A percentile compares a stretch with the other conserved stretches of the same genome.
These are phyloP conservation scores for Globisporangium yorkense DNA, from an alignment of 352 stramenopile genomes.

Conservation along the genomic window DNA sequence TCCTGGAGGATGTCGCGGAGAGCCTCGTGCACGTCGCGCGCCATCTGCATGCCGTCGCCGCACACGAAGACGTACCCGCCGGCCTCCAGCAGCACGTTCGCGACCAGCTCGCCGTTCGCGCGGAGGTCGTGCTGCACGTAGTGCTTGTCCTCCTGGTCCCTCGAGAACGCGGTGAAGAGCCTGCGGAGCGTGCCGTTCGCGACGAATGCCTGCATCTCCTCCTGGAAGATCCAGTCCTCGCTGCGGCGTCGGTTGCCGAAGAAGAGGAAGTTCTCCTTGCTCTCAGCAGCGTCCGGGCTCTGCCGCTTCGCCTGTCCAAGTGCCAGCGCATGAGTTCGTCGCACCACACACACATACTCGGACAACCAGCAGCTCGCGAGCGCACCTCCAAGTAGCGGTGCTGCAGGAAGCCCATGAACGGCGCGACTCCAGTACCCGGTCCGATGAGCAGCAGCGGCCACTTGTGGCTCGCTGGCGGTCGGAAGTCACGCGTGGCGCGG, in stretches of 20 bases:
- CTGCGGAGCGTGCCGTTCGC: conserved; percentile 66
- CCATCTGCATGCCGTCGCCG: conserved; percentile 94
- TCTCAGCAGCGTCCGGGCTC: conserved; percentile 1
- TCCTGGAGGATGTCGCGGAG: conserved; percentile 77
- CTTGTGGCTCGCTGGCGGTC: conserved; percentile 70
- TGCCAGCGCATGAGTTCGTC: background rate
- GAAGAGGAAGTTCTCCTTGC: conserved; percentile 86
- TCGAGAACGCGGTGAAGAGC: conserved; percentile 90
- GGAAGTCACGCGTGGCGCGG: conserved; percentile 88
- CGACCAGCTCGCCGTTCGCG: conserved; percentile 52
- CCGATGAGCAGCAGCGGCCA: conserved; percentile 93
- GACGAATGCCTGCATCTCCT: conserved; percentile 78
- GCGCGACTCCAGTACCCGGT: conserved; percentile 93
- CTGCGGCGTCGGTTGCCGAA: conserved; percentile 88
- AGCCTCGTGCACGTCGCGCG: conserved; percentile 90
- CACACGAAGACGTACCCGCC: conserved; percentile 92
- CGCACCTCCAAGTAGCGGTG: conserved; percentile 58
- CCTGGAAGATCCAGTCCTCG: conserved; percentile 92
- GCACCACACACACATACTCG: too few species aligned
- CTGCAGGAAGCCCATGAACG: conserved; percentile 95
- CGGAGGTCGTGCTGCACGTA: conserved; percentile 92
- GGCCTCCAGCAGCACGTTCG: conserved; percentile 69
- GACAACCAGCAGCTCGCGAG: background rate
- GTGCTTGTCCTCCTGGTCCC: conserved; percentile 84
- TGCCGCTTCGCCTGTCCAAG: background rate